phyloP scores from a whole-genome alignment of 2,329 filamentous ascomycete species.

The Pestalotiopsis sp. region DNA sequence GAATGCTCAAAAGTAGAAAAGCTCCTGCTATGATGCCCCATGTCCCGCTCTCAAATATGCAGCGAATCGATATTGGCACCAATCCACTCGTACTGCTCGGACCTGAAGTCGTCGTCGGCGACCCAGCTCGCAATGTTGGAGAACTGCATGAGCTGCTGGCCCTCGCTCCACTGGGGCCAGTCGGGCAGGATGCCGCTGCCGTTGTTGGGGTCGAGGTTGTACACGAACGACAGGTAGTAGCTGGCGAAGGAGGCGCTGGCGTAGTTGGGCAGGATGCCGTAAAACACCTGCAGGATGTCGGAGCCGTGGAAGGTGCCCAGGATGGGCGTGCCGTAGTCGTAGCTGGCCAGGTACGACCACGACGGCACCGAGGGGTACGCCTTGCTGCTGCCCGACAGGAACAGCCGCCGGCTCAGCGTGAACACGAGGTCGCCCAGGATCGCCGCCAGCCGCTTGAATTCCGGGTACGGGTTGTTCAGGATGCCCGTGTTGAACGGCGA shows the following conservation, averaged over 20 bases:
- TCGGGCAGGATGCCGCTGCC: constrained; percentile 37
- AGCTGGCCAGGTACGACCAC: constrained; percentile 78
- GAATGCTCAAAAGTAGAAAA: not conserved
- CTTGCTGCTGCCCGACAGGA: constrained; percentile 52
- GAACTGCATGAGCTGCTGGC: constrained; percentile 54
- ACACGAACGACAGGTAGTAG: constrained; percentile 75
- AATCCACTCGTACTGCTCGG: constrained; percentile 25
- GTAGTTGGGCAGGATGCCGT: constrained; percentile 64
- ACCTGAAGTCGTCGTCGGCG: constrained; percentile 41
- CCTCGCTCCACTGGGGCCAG: constrained; percentile 48
- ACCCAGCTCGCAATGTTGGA: constrained; percentile 31
- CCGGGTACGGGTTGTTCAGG: constrained; percentile 73
- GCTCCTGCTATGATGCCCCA: not conserved
- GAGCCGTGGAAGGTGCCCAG: constrained; percentile 77
- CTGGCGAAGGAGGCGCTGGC: constrained; percentile 61
- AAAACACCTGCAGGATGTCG: constrained; percentile 72
- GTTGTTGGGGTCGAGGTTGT: constrained; percentile 71
- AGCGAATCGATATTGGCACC: constrained; percentile 21
- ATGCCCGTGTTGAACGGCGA: constrained; percentile 72
- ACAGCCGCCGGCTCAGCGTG: constrained; percentile 68
- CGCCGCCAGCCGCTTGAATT: constrained; percentile 77
- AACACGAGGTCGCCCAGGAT: constrained; percentile 77
- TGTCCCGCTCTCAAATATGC: constrained; percentile 5
- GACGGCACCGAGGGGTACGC: constrained; percentile 60
- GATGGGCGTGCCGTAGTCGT: constrained; percentile 70